Conservation (phyloP, 2,329 filamentous ascomycete species). For the Ophiostoma piceae region DNA sequence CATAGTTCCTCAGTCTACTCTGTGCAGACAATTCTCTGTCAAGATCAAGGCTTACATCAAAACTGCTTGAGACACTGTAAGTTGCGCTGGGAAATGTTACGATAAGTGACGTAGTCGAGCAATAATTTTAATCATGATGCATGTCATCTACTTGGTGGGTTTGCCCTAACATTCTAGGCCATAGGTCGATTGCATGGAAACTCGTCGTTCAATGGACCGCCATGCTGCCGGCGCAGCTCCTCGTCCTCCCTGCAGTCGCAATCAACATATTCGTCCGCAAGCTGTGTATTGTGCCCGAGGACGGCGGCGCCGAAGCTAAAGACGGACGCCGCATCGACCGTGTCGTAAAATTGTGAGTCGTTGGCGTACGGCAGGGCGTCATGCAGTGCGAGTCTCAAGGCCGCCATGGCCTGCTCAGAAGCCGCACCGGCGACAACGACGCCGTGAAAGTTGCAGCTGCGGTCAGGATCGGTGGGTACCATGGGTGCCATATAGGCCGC, state of each 20-base stretch:
- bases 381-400: slow-evolving; percentile 15
- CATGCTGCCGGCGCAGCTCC: neutral
- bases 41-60: too few species aligned
- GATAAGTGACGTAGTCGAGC: neutral
- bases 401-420: slow-evolving; percentile 14
- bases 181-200: neutral
- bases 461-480: neutral
- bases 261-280: neutral
- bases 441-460: neutral
- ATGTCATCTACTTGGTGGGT: neutral
- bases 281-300: slow-evolving; percentile 15
- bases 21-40: too few species aligned
- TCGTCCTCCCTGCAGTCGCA: slow-evolving; percentile 5
- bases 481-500: neutral
- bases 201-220: neutral
- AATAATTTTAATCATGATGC: neutral
- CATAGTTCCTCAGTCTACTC: too few species aligned
- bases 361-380: slow-evolving; percentile 16
- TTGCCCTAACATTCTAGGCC: neutral
- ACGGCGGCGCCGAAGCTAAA: slow-evolving; percentile 17
- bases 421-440: slow-evolving; percentile 16
- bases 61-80: too few species aligned
- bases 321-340: slow-evolving; percentile 13
- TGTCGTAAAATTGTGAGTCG: slow-evolving; percentile 13
- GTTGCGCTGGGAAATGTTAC: neutral